Evolutionary conservation across 2,329 filamentous ascomycete genomes (phyloP).

Genomic region (Ophioceras dolichostomum): DNA sequence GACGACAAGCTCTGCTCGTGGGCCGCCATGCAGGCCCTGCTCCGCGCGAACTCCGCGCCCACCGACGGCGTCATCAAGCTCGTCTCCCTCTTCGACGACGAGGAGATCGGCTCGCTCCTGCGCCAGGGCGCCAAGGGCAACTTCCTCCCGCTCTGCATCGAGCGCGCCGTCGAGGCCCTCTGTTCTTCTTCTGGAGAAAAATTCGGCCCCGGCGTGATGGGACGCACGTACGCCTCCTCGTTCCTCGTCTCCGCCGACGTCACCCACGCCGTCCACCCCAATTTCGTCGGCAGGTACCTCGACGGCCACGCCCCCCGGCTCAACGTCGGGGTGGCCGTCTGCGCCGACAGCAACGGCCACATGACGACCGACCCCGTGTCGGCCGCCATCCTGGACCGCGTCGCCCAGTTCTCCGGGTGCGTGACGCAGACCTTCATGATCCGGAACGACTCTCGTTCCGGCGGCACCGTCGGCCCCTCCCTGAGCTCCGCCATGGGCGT

Average conservation of each 20-base stretch:
- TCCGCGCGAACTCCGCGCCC: constrained; percentile 49
- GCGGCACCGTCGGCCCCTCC: constrained; percentile 93
- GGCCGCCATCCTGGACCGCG: constrained; percentile 64
- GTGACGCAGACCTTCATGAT: constrained; percentile 87
- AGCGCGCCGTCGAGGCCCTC: constrained; percentile 64
- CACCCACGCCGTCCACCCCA: constrained; percentile 87
- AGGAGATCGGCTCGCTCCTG: constrained; percentile 86
- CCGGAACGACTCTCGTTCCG: constrained; percentile 77
- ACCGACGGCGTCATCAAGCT: constrained; percentile 67
- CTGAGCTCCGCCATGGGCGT: constrained; percentile 71
- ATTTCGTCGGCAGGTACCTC: constrained; percentile 77
- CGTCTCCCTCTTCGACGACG: constrained; percentile 90
- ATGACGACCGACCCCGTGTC: constrained; percentile 92
- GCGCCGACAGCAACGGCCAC: constrained; percentile 78
- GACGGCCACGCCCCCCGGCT: constrained; percentile 76
- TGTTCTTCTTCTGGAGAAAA: constrained; percentile 32
- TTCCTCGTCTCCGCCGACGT: constrained; percentile 92
- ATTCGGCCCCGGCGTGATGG: constrained; percentile 52
- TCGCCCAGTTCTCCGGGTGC: constrained; percentile 61
- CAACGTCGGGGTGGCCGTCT: constrained; percentile 75
- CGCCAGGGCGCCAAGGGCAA: constrained; percentile 85
- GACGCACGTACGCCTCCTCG: constrained; percentile 78
- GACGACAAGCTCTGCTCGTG: constrained; percentile 98
- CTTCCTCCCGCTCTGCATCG: constrained; percentile 70
- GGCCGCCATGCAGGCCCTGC: constrained; percentile 73